Percentiles rank a stretch among this genome's conserved stretches.
phyloP scores from a whole-genome alignment of 306 rosid genomes.

The Vigna radiata region DNA sequence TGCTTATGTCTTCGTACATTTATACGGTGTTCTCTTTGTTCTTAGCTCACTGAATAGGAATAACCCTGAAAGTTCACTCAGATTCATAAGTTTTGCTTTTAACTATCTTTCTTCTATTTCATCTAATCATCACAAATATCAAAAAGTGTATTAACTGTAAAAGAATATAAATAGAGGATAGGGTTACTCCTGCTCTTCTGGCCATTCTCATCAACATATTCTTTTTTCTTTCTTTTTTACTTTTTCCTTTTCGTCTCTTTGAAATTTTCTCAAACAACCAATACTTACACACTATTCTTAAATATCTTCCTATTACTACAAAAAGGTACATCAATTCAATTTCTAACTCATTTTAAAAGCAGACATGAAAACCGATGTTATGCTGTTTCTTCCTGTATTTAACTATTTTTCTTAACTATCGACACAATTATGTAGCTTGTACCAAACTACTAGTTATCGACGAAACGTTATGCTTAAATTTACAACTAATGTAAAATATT shows the following conservation, averaged over 20 bases:
- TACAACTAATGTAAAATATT: too few relatives aligned
- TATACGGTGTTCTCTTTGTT: background rate
- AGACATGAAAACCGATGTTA: too few relatives aligned
- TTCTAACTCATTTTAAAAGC: too few relatives aligned
- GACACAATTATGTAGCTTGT: too few relatives aligned
- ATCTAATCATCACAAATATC: background rate
- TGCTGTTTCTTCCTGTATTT: too few relatives aligned
- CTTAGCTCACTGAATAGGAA: constrained; percentile 35
- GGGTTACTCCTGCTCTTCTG: constrained; percentile 26
- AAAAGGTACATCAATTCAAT: background rate
- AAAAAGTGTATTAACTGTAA: background rate
- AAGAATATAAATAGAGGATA: background rate
- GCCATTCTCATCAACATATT: background rate
- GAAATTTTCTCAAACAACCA: background rate
- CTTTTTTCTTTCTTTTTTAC: background rate
- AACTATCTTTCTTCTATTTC: background rate
- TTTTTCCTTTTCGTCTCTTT: background rate
- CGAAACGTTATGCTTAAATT: too few relatives aligned
- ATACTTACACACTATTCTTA: background rate
- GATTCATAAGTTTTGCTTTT: constrained; percentile 37
- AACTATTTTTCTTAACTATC: too few relatives aligned
- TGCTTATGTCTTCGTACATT: constrained; percentile 15
- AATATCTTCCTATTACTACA: background rate
- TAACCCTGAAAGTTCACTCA: constrained; percentile 29
- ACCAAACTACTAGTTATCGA: too few relatives aligned